Evolutionary conservation across 192 early-diverging fungal genomes (phyloP).

Genomic region (Umbelopsis ramanniana): DNA sequence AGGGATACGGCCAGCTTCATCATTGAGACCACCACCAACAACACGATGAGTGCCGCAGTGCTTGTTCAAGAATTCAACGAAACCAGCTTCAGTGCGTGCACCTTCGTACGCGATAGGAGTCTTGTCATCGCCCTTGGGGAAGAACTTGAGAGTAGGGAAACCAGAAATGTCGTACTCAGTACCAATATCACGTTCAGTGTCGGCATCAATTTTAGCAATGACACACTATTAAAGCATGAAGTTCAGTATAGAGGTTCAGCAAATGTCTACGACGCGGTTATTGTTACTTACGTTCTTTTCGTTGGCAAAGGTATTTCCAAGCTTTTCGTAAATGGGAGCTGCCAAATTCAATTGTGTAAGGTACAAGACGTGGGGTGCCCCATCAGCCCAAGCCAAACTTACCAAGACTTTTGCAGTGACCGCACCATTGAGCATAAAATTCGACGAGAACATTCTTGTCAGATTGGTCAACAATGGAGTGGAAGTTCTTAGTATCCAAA

Average conservation of each 20-base stretch:
- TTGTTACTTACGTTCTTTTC: conserved; percentile 66
- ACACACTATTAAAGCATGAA: conserved; percentile 47
- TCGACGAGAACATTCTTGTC: conserved; percentile 84
- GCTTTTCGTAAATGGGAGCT: conserved; percentile 91
- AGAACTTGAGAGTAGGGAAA: conserved; percentile 91
- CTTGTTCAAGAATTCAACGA: conserved; percentile 87
- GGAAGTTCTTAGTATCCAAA: conserved; percentile 78
- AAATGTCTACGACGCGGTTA: neutral
- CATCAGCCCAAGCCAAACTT: conserved; percentile 18
- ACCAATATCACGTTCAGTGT: conserved; percentile 64
- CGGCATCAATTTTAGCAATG: conserved; percentile 92
- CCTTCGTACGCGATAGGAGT: conserved; percentile 74
- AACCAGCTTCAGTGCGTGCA: conserved; percentile 68
- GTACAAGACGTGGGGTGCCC: neutral
- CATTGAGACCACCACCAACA: conserved; percentile 72
- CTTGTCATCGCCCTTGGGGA: conserved; percentile 68
- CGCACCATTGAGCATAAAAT: conserved; percentile 95
- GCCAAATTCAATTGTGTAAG: neutral
- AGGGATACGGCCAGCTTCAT: conserved; percentile 61
- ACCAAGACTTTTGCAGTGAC: conserved; percentile 75
- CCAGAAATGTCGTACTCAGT: conserved; percentile 70
- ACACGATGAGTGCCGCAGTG: conserved; percentile 77
- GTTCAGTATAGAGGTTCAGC: neutral
- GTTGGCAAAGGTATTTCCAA: conserved; percentile 77
- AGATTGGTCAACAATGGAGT: conserved; percentile 71